Conservation (phyloP, 2,329 filamentous ascomycete genomes). For the Ascochyta koolunga region DNA sequence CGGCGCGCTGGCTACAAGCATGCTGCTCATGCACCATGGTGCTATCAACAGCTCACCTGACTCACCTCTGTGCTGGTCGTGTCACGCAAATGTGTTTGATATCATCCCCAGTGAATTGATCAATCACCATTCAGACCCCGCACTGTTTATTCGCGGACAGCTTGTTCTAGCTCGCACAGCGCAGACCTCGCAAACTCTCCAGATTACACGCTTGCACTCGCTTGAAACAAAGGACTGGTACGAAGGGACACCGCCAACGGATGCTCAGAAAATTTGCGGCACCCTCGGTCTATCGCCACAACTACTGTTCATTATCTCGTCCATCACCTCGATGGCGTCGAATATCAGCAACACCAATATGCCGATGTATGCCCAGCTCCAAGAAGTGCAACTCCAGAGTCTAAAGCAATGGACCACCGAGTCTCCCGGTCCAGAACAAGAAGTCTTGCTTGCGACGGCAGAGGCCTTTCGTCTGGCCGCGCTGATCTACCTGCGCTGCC, state of each 20-base stretch:
- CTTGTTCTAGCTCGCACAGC: slow-evolving; percentile 38
- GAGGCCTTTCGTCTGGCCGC: slow-evolving; percentile 42
- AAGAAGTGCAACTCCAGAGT: slow-evolving; percentile 34
- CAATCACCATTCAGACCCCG: slow-evolving; percentile 33
- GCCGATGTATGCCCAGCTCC: slow-evolving; percentile 31
- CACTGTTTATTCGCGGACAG: slow-evolving; percentile 39
- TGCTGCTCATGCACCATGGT: slow-evolving; percentile 43
- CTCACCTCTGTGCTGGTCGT: slow-evolving; percentile 40
- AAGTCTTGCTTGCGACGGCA: slow-evolving; percentile 37
- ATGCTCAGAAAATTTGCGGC: slow-evolving; percentile 33
- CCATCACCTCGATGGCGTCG: slow-evolving; percentile 32
- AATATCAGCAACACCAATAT: slow-evolving; percentile 23
- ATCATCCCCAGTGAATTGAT: slow-evolving; percentile 31
- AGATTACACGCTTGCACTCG: slow-evolving; percentile 29
- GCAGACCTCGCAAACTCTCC: slow-evolving; percentile 29
- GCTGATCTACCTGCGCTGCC: slow-evolving; percentile 40
- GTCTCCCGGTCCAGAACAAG: slow-evolving; percentile 27
- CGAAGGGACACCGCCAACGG: slow-evolving; percentile 23
- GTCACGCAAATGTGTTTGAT: slow-evolving; percentile 42
- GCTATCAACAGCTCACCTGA: slow-evolving; percentile 34
- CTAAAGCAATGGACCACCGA: slow-evolving; percentile 39
- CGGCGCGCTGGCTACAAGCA: slow-evolving; percentile 41
- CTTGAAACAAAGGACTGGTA: slow-evolving; percentile 37
- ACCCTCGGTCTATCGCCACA: slow-evolving; percentile 39
- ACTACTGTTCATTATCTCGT: slow-evolving; percentile 38